phyloP scores from a whole-genome alignment of 768 basidiomycete species.

The Hortiboletus flavorubellus region DNA sequence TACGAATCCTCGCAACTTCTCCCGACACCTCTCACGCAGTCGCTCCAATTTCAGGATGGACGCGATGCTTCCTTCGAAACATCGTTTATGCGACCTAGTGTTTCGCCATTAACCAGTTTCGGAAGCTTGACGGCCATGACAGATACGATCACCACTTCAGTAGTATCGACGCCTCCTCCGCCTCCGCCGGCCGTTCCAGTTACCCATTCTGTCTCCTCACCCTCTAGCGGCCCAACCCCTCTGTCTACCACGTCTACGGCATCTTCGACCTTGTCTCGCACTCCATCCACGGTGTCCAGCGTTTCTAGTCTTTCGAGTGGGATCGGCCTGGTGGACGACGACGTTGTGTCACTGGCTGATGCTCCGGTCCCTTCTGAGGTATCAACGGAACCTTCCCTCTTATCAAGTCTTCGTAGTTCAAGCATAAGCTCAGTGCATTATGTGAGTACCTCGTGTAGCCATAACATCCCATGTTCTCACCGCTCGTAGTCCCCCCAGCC shows the following conservation, averaged over 20 bases:
- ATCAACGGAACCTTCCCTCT: conserved; percentile 56
- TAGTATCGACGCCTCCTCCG: conserved; percentile 5
- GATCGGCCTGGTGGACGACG: conserved; percentile 33
- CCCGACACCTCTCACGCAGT: conserved; percentile 63
- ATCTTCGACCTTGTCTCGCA: conserved; percentile 34
- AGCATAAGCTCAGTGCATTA: conserved; percentile 22
- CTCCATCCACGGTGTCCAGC: conserved; percentile 38
- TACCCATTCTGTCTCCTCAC: conserved; percentile 25
- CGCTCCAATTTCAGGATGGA: conserved; percentile 52
- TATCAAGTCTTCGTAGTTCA: conserved; percentile 41
- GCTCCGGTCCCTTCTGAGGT: conserved; percentile 29
- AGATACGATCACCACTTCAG: conserved; percentile 30
- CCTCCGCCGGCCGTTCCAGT: not conserved
- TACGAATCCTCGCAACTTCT: conserved; percentile 76
- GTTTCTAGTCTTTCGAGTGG: conserved; percentile 45
- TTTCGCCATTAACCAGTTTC: conserved; percentile 32
- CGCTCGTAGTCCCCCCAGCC: conserved; percentile 31
- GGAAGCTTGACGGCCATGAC: conserved; percentile 34
- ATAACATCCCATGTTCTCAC: not conserved
- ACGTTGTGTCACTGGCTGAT: conserved; percentile 18
- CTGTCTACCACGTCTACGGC: conserved; percentile 29
- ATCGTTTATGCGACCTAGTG: conserved; percentile 66
- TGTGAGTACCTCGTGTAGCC: conserved; percentile 32
- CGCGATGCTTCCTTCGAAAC: conserved; percentile 69
- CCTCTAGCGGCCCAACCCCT: conserved; percentile 32